These are phyloP conservation scores for Bruguiera hainesii DNA, from an alignment of 441 rosid species.

Conservation along the genomic window DNA sequence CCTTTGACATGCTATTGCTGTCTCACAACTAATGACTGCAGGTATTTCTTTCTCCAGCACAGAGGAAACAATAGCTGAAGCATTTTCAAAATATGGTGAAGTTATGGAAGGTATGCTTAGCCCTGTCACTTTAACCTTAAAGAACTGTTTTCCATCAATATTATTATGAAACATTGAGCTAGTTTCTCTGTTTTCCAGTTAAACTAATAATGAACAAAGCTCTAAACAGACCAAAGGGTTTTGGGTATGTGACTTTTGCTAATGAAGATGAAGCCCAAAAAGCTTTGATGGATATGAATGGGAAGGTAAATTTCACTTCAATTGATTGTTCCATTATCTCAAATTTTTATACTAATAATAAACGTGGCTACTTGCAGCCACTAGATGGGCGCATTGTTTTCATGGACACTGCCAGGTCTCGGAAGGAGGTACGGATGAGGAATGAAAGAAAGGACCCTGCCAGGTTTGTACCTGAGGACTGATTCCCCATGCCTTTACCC, in stretches of 20 bases:
- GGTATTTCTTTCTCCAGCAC: conserved; percentile 57
- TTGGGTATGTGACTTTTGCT: conserved; percentile 53
- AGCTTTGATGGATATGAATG: conserved; percentile 53
- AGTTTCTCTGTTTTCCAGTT: conserved; percentile 32
- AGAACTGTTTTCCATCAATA: neutral
- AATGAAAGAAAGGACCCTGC: no score
- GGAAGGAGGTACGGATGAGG: conserved; percentile 3
- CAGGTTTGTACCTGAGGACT: neutral
- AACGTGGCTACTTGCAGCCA: conserved; percentile 26
- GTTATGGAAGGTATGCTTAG: conserved; percentile 40
- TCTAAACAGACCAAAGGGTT: conserved; percentile 48
- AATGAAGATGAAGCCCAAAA: conserved; percentile 41
- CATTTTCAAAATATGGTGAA: conserved; percentile 53
- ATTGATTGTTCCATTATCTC: neutral
- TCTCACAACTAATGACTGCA: conserved; percentile 16
- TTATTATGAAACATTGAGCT: neutral
- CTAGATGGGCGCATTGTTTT: conserved; percentile 39
- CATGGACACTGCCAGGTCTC: conserved; percentile 24
- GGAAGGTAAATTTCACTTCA: conserved; percentile 37
- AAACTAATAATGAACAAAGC: conserved; percentile 39
- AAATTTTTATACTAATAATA: conserved; percentile 2
- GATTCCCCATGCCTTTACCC: no score
- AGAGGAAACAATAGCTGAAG: conserved; percentile 32
- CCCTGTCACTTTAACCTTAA: neutral
- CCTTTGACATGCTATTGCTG: neutral